A percentile compares a stretch with the other conserved stretches of the same genome.
Evolutionary conservation across 805 yeast genomes (phyloP).

Genomic region (Wickerhamia fluorescens): DNA sequence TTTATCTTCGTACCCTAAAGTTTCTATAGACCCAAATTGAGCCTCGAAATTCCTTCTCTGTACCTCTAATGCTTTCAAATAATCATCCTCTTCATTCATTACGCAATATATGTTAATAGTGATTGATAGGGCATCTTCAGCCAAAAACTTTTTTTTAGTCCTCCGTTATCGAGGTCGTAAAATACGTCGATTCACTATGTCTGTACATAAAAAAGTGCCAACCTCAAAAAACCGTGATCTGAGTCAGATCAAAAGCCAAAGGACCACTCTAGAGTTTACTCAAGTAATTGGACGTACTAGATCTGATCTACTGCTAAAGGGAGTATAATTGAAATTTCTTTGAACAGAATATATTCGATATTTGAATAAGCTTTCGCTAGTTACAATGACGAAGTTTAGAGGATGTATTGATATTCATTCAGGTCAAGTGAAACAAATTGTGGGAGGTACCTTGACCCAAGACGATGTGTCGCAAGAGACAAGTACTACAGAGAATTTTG

Average conservation of each 20-base stretch:
- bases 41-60: constrained; percentile 57
- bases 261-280: too few species aligned
- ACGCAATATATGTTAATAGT: too few species aligned
- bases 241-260: too few species aligned
- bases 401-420: constrained; percentile 95
- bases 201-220: too few species aligned
- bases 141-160: background rate
- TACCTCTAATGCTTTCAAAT: constrained; percentile 35
- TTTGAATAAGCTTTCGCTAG: too few species aligned
- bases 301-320: too few species aligned
- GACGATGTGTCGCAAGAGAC: constrained; percentile 39
- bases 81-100: constrained; percentile 19
- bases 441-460: constrained; percentile 76
- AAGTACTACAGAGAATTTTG: constrained; percentile 52
- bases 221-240: too few species aligned
- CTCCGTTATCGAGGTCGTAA: too few species aligned
- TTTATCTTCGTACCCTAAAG: constrained; percentile 45
- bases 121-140: background rate
- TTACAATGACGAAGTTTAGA: constrained; percentile 86
- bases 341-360: too few species aligned
- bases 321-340: too few species aligned
- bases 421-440: constrained; percentile 95
- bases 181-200: too few species aligned
- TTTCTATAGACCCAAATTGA: constrained; percentile 54
- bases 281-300: too few species aligned